Percentiles rank a stretch among this genome's conserved stretches.
Conservation (phyloP, 2,329 filamentous ascomycete species). For the Penicillium freii region DNA sequence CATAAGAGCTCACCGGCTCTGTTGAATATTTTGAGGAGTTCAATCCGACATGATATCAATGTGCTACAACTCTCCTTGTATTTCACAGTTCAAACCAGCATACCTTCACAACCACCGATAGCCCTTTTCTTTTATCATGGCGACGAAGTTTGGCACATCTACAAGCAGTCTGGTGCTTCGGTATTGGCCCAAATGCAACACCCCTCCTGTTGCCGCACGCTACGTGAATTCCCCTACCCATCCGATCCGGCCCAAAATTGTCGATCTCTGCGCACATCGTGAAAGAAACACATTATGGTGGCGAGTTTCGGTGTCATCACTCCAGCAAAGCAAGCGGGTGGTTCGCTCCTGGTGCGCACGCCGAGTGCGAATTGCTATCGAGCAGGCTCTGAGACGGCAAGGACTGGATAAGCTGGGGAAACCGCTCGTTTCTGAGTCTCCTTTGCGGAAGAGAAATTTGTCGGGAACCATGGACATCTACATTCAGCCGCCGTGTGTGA, state of each 20-base stretch:
- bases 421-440: conserved; percentile 4
- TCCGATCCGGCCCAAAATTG: conserved; percentile 39
- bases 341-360: conserved; percentile 49
- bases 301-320: conserved; percentile 38
- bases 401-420: conserved; percentile 44
- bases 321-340: conserved; percentile 39
- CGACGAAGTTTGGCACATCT: conserved; percentile 21
- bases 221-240: conserved; percentile 31
- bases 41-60: conserved; percentile 21
- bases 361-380: conserved; percentile 47
- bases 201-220: conserved; percentile 31
- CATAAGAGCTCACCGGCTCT: not conserved
- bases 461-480: conserved; percentile 40
- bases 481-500: conserved; percentile 16
- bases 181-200: conserved; percentile 25
- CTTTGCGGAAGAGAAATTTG: conserved; percentile 20
- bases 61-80: not conserved
- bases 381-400: conserved; percentile 44
- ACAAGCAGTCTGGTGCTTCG: conserved; percentile 25
- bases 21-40: not conserved
- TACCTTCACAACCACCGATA: not conserved
- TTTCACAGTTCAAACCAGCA: not conserved
- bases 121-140: not conserved
- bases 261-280: conserved; percentile 38
- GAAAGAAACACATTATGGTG: conserved; percentile 50